phyloP scores from a whole-genome alignment of 305 asterid species.

The Fraxinus platypoda region DNA sequence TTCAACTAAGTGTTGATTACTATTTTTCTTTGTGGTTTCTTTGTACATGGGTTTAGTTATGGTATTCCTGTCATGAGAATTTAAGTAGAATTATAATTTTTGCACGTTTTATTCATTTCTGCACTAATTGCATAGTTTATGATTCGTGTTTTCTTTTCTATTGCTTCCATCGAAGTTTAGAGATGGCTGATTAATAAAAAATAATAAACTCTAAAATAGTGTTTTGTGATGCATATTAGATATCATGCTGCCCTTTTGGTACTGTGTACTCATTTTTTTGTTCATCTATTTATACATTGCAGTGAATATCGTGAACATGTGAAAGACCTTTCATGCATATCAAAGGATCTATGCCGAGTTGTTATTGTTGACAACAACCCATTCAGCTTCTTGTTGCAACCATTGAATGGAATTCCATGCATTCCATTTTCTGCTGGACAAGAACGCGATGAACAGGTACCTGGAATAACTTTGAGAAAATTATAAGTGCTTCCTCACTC shows the following conservation, averaged over 20 bases:
- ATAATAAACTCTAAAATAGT: background rate
- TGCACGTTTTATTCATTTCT: background rate
- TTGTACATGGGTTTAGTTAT: background rate
- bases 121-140: background rate
- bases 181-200: background rate
- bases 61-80: background rate
- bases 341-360: slow-evolving; percentile 61
- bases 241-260: background rate
- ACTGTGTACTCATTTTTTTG: background rate
- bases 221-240: background rate
- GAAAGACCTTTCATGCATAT: slow-evolving; percentile 71
- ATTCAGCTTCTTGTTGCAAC: slow-evolving; percentile 91
- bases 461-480: background rate
- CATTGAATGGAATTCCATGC: slow-evolving; percentile 89
- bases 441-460: slow-evolving; percentile 61
- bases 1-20: background rate
- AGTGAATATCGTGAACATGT: slow-evolving; percentile 92
- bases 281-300: slow-evolving; percentile 26
- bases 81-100: background rate
- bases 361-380: slow-evolving; percentile 96
- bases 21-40: background rate
- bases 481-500: background rate
- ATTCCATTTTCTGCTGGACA: slow-evolving; percentile 87
- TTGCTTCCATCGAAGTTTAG: background rate
- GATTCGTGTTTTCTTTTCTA: background rate